Percentiles rank a stretch among this genome's conserved stretches.
These are phyloP conservation scores for Peronospora destructor DNA, from an alignment of 352 stramenopile species.

Conservation along the genomic window DNA sequence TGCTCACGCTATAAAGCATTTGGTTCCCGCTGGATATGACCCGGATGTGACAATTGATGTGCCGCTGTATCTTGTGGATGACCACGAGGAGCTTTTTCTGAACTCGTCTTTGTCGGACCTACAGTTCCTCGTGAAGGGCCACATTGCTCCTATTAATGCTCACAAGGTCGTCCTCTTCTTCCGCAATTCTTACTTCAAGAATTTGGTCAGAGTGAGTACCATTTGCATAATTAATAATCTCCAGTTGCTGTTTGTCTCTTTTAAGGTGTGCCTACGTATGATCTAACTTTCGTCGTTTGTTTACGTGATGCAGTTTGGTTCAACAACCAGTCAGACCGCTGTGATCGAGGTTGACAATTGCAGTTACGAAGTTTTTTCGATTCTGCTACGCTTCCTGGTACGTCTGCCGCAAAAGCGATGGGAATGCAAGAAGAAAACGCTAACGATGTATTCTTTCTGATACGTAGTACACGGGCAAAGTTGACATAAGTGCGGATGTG, in stretches of 20 bases:
- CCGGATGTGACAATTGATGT: constrained; percentile 74
- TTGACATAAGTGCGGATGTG: constrained; percentile 74
- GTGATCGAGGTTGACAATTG: constrained; percentile 87
- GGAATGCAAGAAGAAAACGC: not conserved
- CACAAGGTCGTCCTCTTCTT: constrained; percentile 88
- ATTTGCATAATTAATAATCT: not conserved
- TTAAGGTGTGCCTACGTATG: constrained; percentile 9
- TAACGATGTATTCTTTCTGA: constrained; percentile 14
- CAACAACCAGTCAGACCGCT: constrained; percentile 68
- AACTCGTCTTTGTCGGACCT: constrained; percentile 81
- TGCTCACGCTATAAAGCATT: constrained; percentile 81
- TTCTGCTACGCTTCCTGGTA: constrained; percentile 80
- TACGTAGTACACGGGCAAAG: constrained; percentile 81
- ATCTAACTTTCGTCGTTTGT: constrained; percentile 4
- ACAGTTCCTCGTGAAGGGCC: constrained; percentile 82
- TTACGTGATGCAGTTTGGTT: constrained; percentile 57
- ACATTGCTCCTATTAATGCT: constrained; percentile 82
- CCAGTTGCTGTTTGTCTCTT: not conserved
- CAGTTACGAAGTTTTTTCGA: constrained; percentile 83
- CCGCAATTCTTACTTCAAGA: constrained; percentile 89
- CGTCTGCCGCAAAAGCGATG: constrained; percentile 13
- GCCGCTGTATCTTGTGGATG: constrained; percentile 74
- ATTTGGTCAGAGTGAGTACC: constrained; percentile 83
- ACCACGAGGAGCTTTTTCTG: constrained; percentile 82
- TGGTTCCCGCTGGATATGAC: constrained; percentile 64